Evolutionary conservation across 1,284 basidiomycete species (phyloP), one percentile per base, ranked within the genome.

Genomic region (Ceraceosorus bombacis): DNA sequence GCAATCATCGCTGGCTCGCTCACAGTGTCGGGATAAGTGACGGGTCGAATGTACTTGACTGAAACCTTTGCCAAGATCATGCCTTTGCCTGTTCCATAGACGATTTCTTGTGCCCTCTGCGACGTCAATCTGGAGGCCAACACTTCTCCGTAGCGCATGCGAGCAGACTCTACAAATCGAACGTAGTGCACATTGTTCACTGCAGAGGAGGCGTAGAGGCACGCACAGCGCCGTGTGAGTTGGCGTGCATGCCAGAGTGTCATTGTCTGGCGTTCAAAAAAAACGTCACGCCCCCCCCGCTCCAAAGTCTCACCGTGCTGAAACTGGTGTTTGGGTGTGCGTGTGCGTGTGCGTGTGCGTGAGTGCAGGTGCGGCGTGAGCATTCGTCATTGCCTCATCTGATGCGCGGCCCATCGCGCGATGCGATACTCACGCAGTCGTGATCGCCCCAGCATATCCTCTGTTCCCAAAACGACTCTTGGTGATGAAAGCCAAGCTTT

Each of bases 121-220:
- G 58, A 56, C 4, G 57, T 7, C 39, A 60, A 37, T 12, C 48
- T 13, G 9, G 12, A 41, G 8, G 58, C 53, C 5, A 60, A 8
- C 6, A 58, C 40, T 41, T 60, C 58, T 10, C 56, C 58, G 41
- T 58, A 60, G 17, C 40, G 39, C 41, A 60, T 60, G 6, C 58
- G 7, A 41, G 41, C 54, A 8, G 53, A 46, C 49, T 60, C 58
- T 27, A 60, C 27, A 41, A 60, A 60, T 6, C 58, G 54, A 36
- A 60, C 53, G 13, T 58, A 60, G 49, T 60, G 58, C 41, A 59
- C 55, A 37, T 60, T 60, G 49, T 60, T 60, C n/a, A 60, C 43
- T 46, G 27, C 27, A 27, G 27, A 27, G 3, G 27, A 27, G 27
- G 3, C n/a, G n/a, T 27, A 3, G 27, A 27, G 27, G 27, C 27